phyloP scores from a whole-genome alignment of 1,284 basidiomycete genomes.

The Irpex sp. region DNA sequence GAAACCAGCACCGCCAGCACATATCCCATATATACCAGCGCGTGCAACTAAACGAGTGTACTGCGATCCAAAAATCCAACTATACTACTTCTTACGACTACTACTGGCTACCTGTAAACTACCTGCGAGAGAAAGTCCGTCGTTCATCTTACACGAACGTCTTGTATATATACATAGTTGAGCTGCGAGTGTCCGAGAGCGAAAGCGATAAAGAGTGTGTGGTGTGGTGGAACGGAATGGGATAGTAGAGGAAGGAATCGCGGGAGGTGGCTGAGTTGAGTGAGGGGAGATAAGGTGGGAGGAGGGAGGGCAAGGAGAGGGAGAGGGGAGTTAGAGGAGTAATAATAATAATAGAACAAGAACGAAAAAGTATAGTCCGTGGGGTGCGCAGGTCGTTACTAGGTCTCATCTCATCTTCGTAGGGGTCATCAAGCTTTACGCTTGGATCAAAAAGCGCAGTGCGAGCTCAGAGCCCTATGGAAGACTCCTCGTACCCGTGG shows the following conservation, averaged over 20 bases:
- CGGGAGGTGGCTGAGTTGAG: neutral
- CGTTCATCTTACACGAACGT: constrained; percentile 11
- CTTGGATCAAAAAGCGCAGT: neutral
- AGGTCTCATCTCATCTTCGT: neutral
- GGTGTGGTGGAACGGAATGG: neutral
- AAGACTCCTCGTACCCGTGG: constrained; percentile 16
- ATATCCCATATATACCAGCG: neutral
- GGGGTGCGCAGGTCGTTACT: neutral
- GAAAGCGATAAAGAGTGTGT: neutral
- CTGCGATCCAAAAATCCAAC: neutral
- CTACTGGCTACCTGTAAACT: neutral
- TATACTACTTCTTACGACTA: neutral
- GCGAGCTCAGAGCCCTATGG: constrained; percentile 15
- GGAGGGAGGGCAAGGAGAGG: neutral
- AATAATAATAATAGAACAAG: neutral
- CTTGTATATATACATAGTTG: constrained; percentile 9
- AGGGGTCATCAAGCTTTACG: neutral
- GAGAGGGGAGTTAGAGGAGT: neutral
- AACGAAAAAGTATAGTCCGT: neutral
- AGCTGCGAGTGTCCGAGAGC: neutral
- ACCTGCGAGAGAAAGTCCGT: neutral
- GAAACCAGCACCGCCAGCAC: too few relatives aligned
- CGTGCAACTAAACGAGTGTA: constrained; percentile 10
- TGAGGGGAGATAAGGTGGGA: neutral
- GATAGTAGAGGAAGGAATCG: neutral